phyloP scores from a whole-genome alignment of 2,329 filamentous ascomycete species.

The Dothistroma septosporum region DNA sequence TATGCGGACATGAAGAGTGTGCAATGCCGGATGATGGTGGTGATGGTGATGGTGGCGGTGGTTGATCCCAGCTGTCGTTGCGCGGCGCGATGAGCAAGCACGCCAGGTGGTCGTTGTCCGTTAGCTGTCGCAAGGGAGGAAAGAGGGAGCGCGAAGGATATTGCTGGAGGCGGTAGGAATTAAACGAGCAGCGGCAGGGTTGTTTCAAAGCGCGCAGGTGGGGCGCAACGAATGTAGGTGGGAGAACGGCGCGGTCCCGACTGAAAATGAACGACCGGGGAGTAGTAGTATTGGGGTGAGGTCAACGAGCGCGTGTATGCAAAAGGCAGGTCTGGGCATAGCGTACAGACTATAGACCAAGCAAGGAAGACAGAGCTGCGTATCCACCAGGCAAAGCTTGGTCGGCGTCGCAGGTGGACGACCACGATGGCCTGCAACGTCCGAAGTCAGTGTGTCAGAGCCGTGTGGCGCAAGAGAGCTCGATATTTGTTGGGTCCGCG shows the following conservation, averaged over 20 bases:
- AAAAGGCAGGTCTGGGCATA: slow-evolving; percentile 1
- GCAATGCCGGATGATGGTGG: neutral
- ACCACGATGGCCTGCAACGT: slow-evolving; percentile 13
- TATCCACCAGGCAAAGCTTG: slow-evolving; percentile 18
- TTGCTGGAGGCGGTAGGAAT: neutral
- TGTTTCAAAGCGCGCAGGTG: slow-evolving; percentile 12
- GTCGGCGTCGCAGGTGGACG: slow-evolving; percentile 13
- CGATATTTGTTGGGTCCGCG: neutral
- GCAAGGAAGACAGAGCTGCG: slow-evolving; percentile 12
- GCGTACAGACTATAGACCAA: slow-evolving; percentile 4
- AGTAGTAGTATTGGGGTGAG: slow-evolving; percentile 6
- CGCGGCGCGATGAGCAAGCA: slow-evolving; percentile 1
- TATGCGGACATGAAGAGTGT: slow-evolving; percentile 18
- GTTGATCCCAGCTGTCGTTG: neutral
- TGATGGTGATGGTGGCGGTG: slow-evolving; percentile 3
- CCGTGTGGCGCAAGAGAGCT: neutral
- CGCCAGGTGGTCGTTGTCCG: slow-evolving; percentile 9
- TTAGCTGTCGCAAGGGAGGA: neutral
- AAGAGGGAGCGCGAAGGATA: neutral
- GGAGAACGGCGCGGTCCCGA: slow-evolving; percentile 14
- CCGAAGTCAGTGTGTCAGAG: neutral
- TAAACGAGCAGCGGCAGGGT: slow-evolving; percentile 5
- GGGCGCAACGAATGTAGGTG: slow-evolving; percentile 20
- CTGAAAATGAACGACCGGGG: slow-evolving; percentile 9
- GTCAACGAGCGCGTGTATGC: slow-evolving; percentile 13